Base-by-base conservation (phyloP, 768 basidiomycete genomes). In the Amanita exitialis region DNA sequence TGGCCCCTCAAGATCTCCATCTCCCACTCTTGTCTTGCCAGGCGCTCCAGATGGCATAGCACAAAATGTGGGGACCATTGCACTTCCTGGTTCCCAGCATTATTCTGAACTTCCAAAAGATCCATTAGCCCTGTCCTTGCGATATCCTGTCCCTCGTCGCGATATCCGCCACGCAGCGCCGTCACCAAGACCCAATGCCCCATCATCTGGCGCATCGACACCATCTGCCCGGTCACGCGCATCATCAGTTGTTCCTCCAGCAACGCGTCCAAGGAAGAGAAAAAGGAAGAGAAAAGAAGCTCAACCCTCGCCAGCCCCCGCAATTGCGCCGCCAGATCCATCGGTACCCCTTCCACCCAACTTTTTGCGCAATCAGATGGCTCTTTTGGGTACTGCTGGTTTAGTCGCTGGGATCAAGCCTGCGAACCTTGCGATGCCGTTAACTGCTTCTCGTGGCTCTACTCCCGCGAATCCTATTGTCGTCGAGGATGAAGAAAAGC, bases 31-130 rank as follows among this genome's bases (percentile, higher is more conserved):
- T 63, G 82, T 82, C 47, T 71, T 85, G 44, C 80, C 82, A 59
- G 70, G 49, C 46, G 52, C 57, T 52, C 56, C 56, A 52, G 56
- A 59, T 60, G 59, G 60, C 66, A 66, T 70, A 68, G 69, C 75
- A 82, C 76, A 86, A 85, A 89, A 90, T 79, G 88, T 90, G 87
- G 87, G 86, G 87, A 84, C 87, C 86, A 89, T 89, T 90, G 88
- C 88, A 90, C 88, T 90, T 87, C 86, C 86, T 89, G 88, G 87
- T 80, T 86, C 86, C 86, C 87, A 85, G 73, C 75, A 72, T 68
- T 74, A 73, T 86, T 85, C 85, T 89, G 84, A 90, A 89, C 76
- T 82, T 71, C 77, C 86, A 70, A 76, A 83, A 74, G 70, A 79
- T 74, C 80, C 82, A 79, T 67, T 83, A 87, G 86, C 79, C 73